A percentile compares a stretch with the other conserved stretches of the same genome.
Conservation (phyloP, 1,139 yeast species). For the Candida glucosophila region DNA sequence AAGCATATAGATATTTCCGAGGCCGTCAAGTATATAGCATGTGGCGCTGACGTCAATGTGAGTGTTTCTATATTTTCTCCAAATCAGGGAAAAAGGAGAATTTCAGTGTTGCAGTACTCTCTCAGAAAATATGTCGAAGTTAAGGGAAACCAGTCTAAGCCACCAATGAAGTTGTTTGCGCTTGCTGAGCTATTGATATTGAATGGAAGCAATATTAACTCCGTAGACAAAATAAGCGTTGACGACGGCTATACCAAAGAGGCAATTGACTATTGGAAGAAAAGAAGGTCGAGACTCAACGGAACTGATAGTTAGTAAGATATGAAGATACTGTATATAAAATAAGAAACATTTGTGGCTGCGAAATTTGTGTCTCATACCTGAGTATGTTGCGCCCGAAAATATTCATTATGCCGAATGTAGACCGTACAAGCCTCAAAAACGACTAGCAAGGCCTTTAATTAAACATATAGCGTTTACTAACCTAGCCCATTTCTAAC, state of each 20-base stretch:
- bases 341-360: slow-evolving; percentile 15
- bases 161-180: slow-evolving; percentile 36
- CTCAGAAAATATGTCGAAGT: slow-evolving; percentile 39
- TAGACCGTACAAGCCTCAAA: too few relatives aligned
- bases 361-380: slow-evolving; percentile 10
- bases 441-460: too few relatives aligned
- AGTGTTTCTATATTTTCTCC: slow-evolving; percentile 26
- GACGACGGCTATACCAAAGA: slow-evolving; percentile 28
- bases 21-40: slow-evolving; percentile 38
- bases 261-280: slow-evolving; percentile 48
- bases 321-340: slow-evolving; percentile 2
- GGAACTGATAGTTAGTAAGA: too few relatives aligned
- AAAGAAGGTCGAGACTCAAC: slow-evolving; percentile 24
- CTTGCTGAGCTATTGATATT: slow-evolving; percentile 64
- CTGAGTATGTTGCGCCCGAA: too few relatives aligned
- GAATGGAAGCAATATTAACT: slow-evolving; percentile 48
- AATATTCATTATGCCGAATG: too few relatives aligned
- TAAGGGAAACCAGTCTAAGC: slow-evolving; percentile 8
- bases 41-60: slow-evolving; percentile 42
- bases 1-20: slow-evolving; percentile 40
- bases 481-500: too few relatives aligned
- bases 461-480: too few relatives aligned
- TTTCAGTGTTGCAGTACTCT: slow-evolving; percentile 49
- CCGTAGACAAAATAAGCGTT: slow-evolving; percentile 11
- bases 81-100: too few relatives aligned